These are phyloP conservation scores for Peronospora destructor DNA, from an alignment of 352 stramenopile genomes.

Conservation along the genomic window DNA sequence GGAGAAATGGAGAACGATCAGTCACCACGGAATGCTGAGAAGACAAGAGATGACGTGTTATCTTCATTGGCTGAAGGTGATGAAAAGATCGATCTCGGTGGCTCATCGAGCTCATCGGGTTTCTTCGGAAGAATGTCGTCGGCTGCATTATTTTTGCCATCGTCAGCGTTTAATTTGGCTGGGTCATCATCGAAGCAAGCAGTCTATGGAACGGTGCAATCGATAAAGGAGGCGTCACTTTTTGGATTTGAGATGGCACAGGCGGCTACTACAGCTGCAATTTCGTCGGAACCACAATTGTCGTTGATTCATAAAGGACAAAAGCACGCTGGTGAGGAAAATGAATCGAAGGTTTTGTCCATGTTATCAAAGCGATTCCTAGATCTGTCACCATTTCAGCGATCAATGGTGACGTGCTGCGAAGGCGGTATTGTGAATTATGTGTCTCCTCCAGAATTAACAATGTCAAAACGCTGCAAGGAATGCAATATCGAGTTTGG, in stretches of 20 bases:
- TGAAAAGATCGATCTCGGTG: slow-evolving; percentile 16
- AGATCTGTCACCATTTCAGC: slow-evolving; percentile 64
- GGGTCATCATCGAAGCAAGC: slow-evolving; percentile 58
- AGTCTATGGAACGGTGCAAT: slow-evolving; percentile 60
- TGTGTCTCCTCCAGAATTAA: slow-evolving; percentile 58
- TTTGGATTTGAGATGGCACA: slow-evolving; percentile 68
- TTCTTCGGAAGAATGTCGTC: slow-evolving; percentile 66
- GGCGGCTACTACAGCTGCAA: slow-evolving; percentile 52
- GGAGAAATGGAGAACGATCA: not conserved
- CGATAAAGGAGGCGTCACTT: slow-evolving; percentile 69
- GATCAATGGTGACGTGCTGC: slow-evolving; percentile 67
- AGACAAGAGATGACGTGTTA: slow-evolving; percentile 11
- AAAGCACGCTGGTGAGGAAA: slow-evolving; percentile 17
- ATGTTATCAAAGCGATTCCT: slow-evolving; percentile 75
- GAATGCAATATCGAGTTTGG: slow-evolving; percentile 65
- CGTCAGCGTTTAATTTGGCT: slow-evolving; percentile 55
- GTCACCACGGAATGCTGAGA: slow-evolving; percentile 1
- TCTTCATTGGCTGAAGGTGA: slow-evolving; percentile 18
- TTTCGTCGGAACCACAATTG: slow-evolving; percentile 43
- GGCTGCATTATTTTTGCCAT: slow-evolving; percentile 49
- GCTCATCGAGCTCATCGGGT: slow-evolving; percentile 22
- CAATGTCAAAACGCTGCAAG: slow-evolving; percentile 57
- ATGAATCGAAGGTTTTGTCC: slow-evolving; percentile 40
- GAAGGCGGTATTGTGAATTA: slow-evolving; percentile 37
- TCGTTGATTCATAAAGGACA: slow-evolving; percentile 10